phyloP scores from a whole-genome alignment of 73 alveolate genomes.

The Blepharisma stoltei region DNA sequence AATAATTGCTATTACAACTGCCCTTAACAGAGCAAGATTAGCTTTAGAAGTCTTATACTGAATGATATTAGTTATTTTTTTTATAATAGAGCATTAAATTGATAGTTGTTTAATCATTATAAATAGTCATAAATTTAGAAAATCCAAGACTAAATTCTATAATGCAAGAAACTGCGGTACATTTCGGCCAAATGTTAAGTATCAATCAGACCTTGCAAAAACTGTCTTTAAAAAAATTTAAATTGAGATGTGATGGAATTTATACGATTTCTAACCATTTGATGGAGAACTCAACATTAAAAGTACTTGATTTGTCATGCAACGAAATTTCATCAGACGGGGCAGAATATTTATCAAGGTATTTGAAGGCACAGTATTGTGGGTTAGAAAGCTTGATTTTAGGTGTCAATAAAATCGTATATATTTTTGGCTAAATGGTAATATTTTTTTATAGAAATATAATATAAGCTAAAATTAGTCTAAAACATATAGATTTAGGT shows the following conservation, averaged over 20 bases:
- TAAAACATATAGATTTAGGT: conserved; percentile 94
- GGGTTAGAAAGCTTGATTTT: conserved; percentile 86
- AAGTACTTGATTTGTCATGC: conserved; percentile 93
- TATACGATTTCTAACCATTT: conserved; percentile 89
- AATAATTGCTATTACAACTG: conserved; percentile 85
- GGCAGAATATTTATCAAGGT: conserved; percentile 89
- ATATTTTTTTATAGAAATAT: no score
- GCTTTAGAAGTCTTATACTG: conserved; percentile 89
- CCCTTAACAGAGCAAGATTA: conserved; percentile 86
- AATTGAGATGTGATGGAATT: conserved; percentile 88
- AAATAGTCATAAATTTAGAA: conserved; percentile 95
- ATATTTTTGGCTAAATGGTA: no score
- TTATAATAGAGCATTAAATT: no score
- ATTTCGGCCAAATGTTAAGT: conserved; percentile 93
- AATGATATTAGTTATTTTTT: no score
- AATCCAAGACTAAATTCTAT: conserved; percentile 93
- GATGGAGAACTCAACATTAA: conserved; percentile 83
- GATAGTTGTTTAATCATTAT: no score
- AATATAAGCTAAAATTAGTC: no score
- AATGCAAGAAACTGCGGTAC: conserved; percentile 92
- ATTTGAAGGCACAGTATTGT: conserved; percentile 82
- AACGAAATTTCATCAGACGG: conserved; percentile 96
- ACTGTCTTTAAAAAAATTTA: conserved; percentile 86
- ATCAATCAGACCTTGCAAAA: conserved; percentile 85
- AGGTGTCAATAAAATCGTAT: conserved; percentile 88